A percentile compares a stretch with the other conserved stretches of the same genome.
Conservation (phyloP, 176 grass and related monocot genomes). For the Carex scoparia region DNA sequence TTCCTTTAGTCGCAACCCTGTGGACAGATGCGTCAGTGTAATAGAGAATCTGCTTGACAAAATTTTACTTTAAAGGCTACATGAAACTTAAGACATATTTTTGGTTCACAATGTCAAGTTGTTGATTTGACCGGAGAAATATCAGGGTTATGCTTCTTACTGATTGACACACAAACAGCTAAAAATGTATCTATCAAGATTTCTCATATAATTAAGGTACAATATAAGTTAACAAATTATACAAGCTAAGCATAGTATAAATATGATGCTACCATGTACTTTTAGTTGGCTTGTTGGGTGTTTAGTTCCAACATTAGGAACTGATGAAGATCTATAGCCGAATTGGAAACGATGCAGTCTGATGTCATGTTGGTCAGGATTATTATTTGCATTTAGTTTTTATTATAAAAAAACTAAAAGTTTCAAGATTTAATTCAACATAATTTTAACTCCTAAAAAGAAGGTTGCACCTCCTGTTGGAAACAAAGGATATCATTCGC, state of each 20-base stretch:
- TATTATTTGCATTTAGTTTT: background rate
- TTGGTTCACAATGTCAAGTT: background rate
- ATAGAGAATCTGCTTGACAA: background rate
- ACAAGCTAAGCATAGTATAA: background rate
- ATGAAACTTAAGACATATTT: background rate
- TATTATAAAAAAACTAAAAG: constrained; percentile 5
- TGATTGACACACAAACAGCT: too few species aligned
- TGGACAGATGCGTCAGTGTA: background rate
- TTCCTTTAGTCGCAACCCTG: constrained; percentile 82
- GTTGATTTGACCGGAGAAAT: background rate
- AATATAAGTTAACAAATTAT: background rate
- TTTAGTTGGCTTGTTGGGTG: background rate
- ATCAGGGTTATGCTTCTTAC: background rate
- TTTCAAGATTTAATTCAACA: background rate
- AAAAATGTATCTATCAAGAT: background rate
- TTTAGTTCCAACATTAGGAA: background rate
- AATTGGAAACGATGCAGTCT: background rate
- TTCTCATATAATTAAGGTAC: background rate
- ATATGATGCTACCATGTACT: background rate
- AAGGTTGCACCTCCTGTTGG: background rate
- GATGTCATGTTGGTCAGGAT: background rate
- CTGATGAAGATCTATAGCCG: background rate
- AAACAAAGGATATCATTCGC: background rate
- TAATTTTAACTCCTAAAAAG: background rate
- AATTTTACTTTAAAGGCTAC: background rate